phyloP scores from a whole-genome alignment of 2,329 filamentous ascomycete species.

The Aspergillus persii region DNA sequence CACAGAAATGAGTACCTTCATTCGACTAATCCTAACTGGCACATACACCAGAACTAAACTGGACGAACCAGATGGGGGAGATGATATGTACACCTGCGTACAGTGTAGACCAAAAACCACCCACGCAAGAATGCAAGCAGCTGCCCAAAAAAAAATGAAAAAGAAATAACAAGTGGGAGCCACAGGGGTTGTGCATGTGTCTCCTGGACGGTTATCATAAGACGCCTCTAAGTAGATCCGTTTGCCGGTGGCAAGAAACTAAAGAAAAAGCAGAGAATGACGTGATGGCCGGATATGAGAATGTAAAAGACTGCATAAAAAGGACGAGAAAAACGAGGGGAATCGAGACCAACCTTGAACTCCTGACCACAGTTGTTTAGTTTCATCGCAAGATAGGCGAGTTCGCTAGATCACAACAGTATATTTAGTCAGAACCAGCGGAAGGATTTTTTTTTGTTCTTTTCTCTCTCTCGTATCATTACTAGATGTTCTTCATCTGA shows the following conservation, averaged over 20 bases:
- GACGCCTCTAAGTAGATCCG: conserved; percentile 9
- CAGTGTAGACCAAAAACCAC: conserved; percentile 6
- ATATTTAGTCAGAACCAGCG: conserved; percentile 25
- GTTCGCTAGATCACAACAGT: conserved; percentile 20
- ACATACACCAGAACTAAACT: conserved; percentile 16
- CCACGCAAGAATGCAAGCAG: not conserved
- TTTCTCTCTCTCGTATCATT: conserved; percentile 3
- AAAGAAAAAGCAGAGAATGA: not conserved
- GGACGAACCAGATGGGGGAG: conserved; percentile 10
- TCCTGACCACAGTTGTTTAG: conserved; percentile 19
- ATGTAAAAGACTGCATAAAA: conserved; percentile 2
- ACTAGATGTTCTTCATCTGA: conserved; percentile 15
- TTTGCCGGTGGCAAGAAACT: not conserved
- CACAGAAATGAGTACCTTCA: conserved; percentile 23
- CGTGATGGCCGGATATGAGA: not conserved
- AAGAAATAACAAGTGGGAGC: not conserved
- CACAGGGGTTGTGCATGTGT: not conserved
- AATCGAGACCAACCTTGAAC: conserved; percentile 37
- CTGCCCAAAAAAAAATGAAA: conserved; percentile 1
- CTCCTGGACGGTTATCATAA: conserved; percentile 4
- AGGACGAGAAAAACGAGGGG: conserved; percentile 12
- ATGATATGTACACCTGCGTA: conserved; percentile 26
- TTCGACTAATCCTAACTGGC: conserved; percentile 24
- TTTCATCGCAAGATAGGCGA: conserved; percentile 13
- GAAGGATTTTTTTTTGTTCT: conserved; percentile 9